Base-by-base conservation (phyloP, 2,329 filamentous ascomycete genomes). In the Mollisia scopiformis region DNA sequence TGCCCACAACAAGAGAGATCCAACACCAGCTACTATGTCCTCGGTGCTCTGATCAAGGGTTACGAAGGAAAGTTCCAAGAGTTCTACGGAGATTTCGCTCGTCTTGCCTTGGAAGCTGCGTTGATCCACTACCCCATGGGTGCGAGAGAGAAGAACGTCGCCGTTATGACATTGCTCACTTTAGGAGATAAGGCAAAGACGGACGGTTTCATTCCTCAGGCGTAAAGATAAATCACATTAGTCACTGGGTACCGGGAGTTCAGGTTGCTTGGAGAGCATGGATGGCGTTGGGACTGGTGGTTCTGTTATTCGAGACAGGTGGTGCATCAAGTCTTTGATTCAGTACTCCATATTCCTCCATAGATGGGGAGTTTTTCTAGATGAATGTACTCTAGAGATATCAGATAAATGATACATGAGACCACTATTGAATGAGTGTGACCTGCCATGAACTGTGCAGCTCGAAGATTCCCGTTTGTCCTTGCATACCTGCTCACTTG, bases 1-100 rank as follows among this genome's bases (percentile, higher is more conserved):
- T 90, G 91, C 0, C 89, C 92, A 0, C 72, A 86, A 0, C 75
- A 77, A 10, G 82, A 91, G 65, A 82, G 89, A 10, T 89, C 88
- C n/a, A 85, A 88, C 63, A 93, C 90, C 0, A 90, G 93, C 66
- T 85, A 87, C 63, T 81, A 88, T 5, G 85, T 93, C 1, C 78
- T 94, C 41, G 85, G 88, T 61, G 81, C 86, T 7, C 88, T 94
- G 83, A 84, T 94, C 30, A 83, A 89, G 57, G 85, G 88, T 25
- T 89, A 89, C 63, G 88, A 92, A 64, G 82, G 86, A 57, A 88
- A 90, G 19, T 92, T 98, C 69, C 78, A 97, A 52, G 80, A 82
- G 14, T 92, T 95, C 67, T 99, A 93, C 70, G 94, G 93, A 1
- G 87, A 86, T 53, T 86, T 89, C 7, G 93, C 86, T 0, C 74